Evolutionary conservation across 257 asterid species (phyloP).

Genomic region (Haberlea rhodopensis): DNA sequence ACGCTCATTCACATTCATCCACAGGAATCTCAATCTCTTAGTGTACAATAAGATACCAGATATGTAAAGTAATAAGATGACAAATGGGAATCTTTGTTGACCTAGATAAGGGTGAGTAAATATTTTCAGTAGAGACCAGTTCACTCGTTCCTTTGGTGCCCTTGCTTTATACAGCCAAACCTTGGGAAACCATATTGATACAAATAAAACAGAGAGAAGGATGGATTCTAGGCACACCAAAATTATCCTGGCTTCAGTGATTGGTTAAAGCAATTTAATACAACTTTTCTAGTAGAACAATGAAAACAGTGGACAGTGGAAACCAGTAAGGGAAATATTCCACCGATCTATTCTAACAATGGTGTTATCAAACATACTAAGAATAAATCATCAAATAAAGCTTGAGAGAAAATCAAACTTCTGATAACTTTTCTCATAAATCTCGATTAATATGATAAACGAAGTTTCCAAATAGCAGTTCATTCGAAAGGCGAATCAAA

Average conservation of each 20-base stretch:
- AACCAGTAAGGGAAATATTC: conserved; percentile 1
- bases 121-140: neutral
- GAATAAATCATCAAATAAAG: conserved; percentile 13
- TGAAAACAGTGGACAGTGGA: conserved; percentile 8
- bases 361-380: conserved; percentile 18
- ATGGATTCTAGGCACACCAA: conserved; percentile 2
- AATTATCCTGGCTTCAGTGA: conserved; percentile 5
- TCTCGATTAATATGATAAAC: no score
- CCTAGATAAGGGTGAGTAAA: neutral
- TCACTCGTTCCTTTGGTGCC: neutral
- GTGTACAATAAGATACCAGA: neutral
- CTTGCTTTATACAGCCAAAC: neutral
- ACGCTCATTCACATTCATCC: neutral
- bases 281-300: conserved; percentile 15
- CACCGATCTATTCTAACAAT: conserved; percentile 7
- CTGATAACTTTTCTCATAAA: neutral
- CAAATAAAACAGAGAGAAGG: neutral
- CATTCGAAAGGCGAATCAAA: conserved; percentile 14
- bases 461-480: neutral
- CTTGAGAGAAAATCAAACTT: conserved; percentile 12
- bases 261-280: conserved; percentile 24
- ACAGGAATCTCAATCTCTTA: neutral
- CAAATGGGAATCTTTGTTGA: neutral
- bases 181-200: neutral
- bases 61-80: neutral